Base-by-base conservation (phyloP, 208 protist species). In the Crithidia bombi region DNA sequence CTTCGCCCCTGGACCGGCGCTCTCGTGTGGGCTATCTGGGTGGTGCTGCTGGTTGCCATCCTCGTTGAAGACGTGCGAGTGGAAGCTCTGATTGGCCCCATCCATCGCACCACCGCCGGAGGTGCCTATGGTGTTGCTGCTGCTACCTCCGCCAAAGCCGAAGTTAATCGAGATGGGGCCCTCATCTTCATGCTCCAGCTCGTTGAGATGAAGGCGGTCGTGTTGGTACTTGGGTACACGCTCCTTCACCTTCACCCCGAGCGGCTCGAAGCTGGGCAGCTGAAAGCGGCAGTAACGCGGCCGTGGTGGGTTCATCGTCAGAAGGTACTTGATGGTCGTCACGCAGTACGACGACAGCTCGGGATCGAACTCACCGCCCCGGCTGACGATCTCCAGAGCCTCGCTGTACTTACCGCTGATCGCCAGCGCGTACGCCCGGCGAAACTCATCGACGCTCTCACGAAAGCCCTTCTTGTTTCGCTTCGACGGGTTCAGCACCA, bases 401-500 rank as follows among this genome's bases (percentile, higher is more conserved):
- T 67, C 52, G 14, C 19, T 26, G 44, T 73, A 81, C 30, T 68
- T 28, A 21, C 76, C 76, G 33, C 46, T 50, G 35, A 69, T 50
- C 7, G 69, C 76, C 25, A 59, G 36, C 44, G 71, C 65, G 62
- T 69, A 81, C 14, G 69, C 76, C 26, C 14, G 10, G 28, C 76
- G 76, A 39, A 77, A 81, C 21, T 39, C 32, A 0, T 21, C 15
- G 1, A 61, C 62, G 23, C 63, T 62, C 21, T 59, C 32, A 39
- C 58, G 47, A 57, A 66, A 78, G 19, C 52, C 50, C 61, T 65
- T 59, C 15, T 65, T 55, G 36, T 65, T 51, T 0, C 38, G 52
- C 46, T 52, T 51, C 35, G 50, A 25, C 50, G 64, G 64, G 41
- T 83, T 58, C 19, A 83, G 44, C 15, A 83, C 44, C 2, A 79